Conservation (phyloP, 2,329 filamentous ascomycete genomes). For the Xylariomycetidae sp. region DNA sequence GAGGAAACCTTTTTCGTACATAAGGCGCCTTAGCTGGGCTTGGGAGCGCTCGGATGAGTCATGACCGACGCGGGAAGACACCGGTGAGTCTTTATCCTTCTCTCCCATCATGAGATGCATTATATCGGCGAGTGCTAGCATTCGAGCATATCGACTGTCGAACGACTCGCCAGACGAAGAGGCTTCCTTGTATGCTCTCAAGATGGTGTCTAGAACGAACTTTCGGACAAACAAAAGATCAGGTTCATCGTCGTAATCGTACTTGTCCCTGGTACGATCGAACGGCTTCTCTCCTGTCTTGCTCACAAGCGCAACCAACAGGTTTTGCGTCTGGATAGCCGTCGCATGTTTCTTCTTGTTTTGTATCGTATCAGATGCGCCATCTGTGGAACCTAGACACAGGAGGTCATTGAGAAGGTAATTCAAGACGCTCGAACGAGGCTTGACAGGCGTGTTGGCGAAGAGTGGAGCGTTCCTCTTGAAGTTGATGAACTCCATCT, state of each 20-base stretch:
- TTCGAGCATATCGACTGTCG: constrained; percentile 79
- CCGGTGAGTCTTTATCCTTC: constrained; percentile 55
- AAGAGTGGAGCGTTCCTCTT: constrained; percentile 84
- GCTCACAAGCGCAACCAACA: constrained; percentile 78
- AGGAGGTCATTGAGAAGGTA: constrained; percentile 82
- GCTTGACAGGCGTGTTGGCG: constrained; percentile 85
- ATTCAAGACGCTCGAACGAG: constrained; percentile 85
- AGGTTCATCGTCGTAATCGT: constrained; percentile 67
- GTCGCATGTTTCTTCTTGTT: constrained; percentile 84
- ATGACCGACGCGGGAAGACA: constrained; percentile 29
- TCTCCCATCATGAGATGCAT: constrained; percentile 90
- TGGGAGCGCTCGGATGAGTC: constrained; percentile 52
- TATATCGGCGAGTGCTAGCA: constrained; percentile 82
- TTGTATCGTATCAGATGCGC: constrained; percentile 65
- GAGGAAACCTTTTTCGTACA: constrained; percentile 98
- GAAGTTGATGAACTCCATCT: constrained; percentile 99
- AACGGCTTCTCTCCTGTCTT: constrained; percentile 75
- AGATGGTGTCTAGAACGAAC: constrained; percentile 87
- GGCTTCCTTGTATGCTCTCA: constrained; percentile 89
- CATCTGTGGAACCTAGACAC: constrained; percentile 53
- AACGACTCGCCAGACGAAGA: constrained; percentile 71
- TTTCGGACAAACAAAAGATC: constrained; percentile 88
- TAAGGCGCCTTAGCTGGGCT: constrained; percentile 81
- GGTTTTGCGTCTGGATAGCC: constrained; percentile 77
- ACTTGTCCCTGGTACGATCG: constrained; percentile 50